phyloP scores from a whole-genome alignment of 2,329 filamentous ascomycete genomes.

The Colletotrichum ledebouriae region DNA sequence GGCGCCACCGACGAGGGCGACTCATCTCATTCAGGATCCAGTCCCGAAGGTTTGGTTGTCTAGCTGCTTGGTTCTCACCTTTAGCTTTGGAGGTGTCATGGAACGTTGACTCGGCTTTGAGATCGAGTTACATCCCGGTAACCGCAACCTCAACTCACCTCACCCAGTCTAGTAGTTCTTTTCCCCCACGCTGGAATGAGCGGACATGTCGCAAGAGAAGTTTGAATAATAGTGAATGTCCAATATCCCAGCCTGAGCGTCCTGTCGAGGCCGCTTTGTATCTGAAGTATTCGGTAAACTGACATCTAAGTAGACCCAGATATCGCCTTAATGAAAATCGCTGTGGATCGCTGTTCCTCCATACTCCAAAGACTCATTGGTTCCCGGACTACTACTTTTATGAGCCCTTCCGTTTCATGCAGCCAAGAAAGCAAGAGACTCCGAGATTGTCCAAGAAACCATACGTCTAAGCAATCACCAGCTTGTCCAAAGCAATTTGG shows the following conservation, averaged over 20 bases:
- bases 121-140: background rate
- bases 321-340: background rate
- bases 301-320: background rate
- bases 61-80: background rate
- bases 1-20: slow-evolving; percentile 20
- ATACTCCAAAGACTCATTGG: slow-evolving; percentile 8
- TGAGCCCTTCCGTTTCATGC: background rate
- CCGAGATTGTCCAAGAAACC: background rate
- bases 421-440: background rate
- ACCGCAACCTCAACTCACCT: background rate
- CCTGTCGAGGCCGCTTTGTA: background rate
- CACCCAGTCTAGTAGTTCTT: no score
- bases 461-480: slow-evolving; percentile 64
- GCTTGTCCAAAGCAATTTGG: slow-evolving; percentile 64
- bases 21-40: background rate
- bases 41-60: slow-evolving; percentile 36
- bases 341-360: slow-evolving; percentile 8
- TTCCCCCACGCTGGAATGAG: background rate
- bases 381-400: background rate
- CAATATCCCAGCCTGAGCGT: background rate
- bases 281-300: background rate
- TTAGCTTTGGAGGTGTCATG: slow-evolving; percentile 17
- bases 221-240: slow-evolving; percentile 23
- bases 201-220: background rate
- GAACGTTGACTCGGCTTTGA: slow-evolving; percentile 15